A percentile compares a stretch with the other conserved stretches of the same genome.
These are phyloP conservation scores for Colletotrichum echinochloae DNA, from an alignment of 2,329 filamentous ascomycete species.

Conservation along the genomic window DNA sequence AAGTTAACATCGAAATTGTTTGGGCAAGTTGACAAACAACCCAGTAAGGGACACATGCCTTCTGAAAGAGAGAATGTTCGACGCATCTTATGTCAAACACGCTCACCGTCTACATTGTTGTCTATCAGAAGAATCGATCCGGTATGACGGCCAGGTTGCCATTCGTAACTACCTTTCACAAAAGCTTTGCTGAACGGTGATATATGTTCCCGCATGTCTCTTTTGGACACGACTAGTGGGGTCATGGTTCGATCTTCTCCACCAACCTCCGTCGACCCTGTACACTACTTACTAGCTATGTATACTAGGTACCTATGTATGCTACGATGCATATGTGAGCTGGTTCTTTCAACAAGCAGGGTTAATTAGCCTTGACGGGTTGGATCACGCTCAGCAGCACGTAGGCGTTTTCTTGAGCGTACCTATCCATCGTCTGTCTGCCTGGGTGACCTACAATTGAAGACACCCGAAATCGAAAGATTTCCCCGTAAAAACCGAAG, in stretches of 20 bases:
- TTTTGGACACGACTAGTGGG: neutral
- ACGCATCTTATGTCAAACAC: slow-evolving; percentile 7
- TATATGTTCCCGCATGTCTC: neutral
- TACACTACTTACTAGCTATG: too few relatives aligned
- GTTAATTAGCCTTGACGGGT: too few relatives aligned
- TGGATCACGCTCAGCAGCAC: too few relatives aligned
- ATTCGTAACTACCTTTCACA: neutral
- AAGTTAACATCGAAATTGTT: neutral
- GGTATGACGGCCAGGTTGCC: neutral
- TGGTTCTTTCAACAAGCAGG: too few relatives aligned
- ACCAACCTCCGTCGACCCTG: too few relatives aligned
- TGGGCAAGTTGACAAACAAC: neutral
- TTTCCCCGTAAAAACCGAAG: neutral
- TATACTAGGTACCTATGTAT: too few relatives aligned
- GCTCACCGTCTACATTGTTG: neutral
- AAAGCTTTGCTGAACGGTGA: neutral
- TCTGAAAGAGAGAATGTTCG: slow-evolving; percentile 5
- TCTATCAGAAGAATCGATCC: neutral
- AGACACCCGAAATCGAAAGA: neutral
- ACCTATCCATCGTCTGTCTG: too few relatives aligned
- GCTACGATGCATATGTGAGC: too few relatives aligned
- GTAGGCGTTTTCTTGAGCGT: neutral
- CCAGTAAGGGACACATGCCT: neutral
- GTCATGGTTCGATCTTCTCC: too few relatives aligned
- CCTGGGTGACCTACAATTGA: neutral